phyloP scores from a whole-genome alignment of 1,284 basidiomycete species.

The Polyporus tsugae region DNA sequence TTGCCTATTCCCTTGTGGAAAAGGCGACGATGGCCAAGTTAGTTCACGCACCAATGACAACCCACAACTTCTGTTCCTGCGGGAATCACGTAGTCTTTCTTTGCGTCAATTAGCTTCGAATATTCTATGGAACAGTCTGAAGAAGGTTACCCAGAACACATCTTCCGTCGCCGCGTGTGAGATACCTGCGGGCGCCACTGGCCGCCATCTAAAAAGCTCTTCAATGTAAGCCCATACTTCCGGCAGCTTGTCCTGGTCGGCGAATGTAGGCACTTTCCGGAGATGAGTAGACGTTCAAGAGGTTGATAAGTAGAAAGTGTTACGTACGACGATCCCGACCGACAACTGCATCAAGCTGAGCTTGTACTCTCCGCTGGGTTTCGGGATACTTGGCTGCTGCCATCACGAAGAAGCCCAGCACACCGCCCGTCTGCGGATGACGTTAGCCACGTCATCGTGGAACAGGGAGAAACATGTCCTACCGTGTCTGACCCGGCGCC shows the following conservation, averaged over 20 bases:
- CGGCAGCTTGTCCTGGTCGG: constrained; percentile 59
- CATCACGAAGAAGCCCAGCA: constrained; percentile 64
- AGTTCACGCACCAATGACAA: constrained; percentile 58
- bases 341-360: constrained; percentile 67
- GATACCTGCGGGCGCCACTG: constrained; percentile 61
- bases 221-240: constrained; percentile 68
- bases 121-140: background rate
- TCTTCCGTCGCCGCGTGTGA: constrained; percentile 66
- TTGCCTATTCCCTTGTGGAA: constrained; percentile 44
- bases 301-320: background rate
- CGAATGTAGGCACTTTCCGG: constrained; percentile 54
- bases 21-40: background rate
- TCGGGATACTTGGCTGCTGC: constrained; percentile 70
- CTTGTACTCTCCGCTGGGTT: constrained; percentile 61
- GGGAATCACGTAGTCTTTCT: constrained; percentile 66
- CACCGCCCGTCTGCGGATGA: constrained; percentile 54
- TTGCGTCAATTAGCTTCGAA: background rate
- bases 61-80: constrained; percentile 65
- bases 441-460: constrained; percentile 7
- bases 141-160: constrained; percentile 58
- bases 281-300: too few relatives aligned
- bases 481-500: constrained; percentile 74
- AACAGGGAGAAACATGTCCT: background rate
- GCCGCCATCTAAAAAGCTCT: constrained; percentile 72
- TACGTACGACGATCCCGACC: constrained; percentile 58